A percentile compares a stretch with the other conserved stretches of the same genome.
Conservation (phyloP, 768 basidiomycete species). For the Pisolithus microcarpus region DNA sequence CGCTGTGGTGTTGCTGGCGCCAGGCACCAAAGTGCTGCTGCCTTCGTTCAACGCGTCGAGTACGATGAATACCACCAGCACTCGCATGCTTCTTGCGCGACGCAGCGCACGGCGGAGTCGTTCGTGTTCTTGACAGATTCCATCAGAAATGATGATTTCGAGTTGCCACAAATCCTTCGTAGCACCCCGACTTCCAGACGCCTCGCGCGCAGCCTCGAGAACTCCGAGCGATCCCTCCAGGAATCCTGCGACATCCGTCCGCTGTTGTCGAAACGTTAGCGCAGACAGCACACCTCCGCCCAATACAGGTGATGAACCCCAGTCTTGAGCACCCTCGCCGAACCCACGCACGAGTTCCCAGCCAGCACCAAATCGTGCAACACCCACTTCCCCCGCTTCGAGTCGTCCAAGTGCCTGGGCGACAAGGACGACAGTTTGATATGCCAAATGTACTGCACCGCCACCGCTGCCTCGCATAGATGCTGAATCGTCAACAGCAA, state of each 20-base stretch:
- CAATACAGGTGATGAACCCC: constrained; percentile 21
- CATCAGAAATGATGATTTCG: constrained; percentile 97
- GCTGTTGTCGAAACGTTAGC: constrained; percentile 85
- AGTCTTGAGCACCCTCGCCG: constrained; percentile 63
- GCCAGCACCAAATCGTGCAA: constrained; percentile 83
- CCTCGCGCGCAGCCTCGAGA: constrained; percentile 71
- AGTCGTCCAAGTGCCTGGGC: constrained; percentile 84
- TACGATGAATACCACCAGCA: constrained; percentile 95
- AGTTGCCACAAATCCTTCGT: constrained; percentile 91
- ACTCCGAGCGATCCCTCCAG: constrained; percentile 71
- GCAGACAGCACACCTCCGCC: constrained; percentile 55
- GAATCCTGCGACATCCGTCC: constrained; percentile 79
- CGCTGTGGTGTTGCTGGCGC: not conserved
- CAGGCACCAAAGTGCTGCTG: constrained; percentile 1
- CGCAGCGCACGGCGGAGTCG: constrained; percentile 71
- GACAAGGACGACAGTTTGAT: constrained; percentile 87
- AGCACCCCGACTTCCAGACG: constrained; percentile 45
- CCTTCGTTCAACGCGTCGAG: constrained; percentile 76
- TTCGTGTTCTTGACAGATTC: constrained; percentile 96
- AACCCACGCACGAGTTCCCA: constrained; percentile 89
- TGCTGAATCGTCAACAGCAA: constrained; percentile 92
- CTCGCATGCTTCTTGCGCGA: constrained; percentile 79
- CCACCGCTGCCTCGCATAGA: constrained; percentile 57
- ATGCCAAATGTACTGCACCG: constrained; percentile 73
- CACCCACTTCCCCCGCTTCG: constrained; percentile 90